Base-by-base conservation (phyloP, 2,329 filamentous ascomycete species). In the Dothideomycetidae sp. region DNA sequence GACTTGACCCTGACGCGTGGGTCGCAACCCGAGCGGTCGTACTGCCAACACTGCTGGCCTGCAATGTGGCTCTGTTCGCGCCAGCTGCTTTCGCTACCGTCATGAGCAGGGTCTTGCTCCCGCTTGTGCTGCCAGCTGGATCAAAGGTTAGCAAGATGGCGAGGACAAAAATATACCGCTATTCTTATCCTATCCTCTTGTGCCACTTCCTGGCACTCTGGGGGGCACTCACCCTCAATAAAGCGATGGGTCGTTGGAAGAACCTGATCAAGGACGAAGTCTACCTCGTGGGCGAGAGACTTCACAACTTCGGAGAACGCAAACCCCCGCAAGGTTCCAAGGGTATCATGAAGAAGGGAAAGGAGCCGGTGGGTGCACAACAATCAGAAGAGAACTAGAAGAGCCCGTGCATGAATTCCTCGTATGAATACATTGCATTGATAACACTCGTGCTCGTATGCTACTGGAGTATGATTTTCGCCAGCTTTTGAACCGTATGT, bases 211-310 rank as follows among this genome's bases (percentile, higher is more conserved):
- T 67, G 18, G 53, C 60, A 2, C 51, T 70, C 5, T 69, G 64
- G 51, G 67, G 69, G 9, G 53, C 78, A n/a, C 55, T 49, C 17
- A 58, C 61, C 16, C 58, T 66, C 39, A 52, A 62, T 1, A 60
- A 69, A 31, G 70, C 83, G 36, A 70, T 90, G 36, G 70, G 72
- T 32, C 64, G 73, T 13, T 96, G 88, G 86, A 75, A 81, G 49
- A 68, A 76, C 40, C 73, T 78, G 41, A 84, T 98, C 32, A 69
- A 84, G 28, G 92, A 98, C 56, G 92, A 98, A 59, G 86, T 93
- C 1, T 98, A 98, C 56, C 64, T 98, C 31, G 90, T 96, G 52
- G 90, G 90, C 2, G 88, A 98, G 62, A 66, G 86, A 42, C 60
- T 98, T 51, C 92, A 98, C 61, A 98, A 98, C 57, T 93, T 94